Base-by-base conservation (phyloP, 2,329 filamentous ascomycete genomes). In the Sarocladium strictum region DNA sequence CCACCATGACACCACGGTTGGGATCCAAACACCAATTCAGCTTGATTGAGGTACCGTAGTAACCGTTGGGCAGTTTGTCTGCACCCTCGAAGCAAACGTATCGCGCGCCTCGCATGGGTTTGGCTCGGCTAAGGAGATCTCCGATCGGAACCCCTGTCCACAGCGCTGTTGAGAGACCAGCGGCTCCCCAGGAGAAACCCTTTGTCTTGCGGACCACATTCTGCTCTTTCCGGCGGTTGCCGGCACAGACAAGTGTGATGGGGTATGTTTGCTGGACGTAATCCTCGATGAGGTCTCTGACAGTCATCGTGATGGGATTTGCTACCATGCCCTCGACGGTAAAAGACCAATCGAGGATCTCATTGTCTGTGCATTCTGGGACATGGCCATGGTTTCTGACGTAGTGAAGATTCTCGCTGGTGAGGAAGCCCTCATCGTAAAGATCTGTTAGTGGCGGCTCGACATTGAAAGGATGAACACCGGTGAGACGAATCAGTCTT, bases 61-160 rank as follows among this genome's bases (percentile, higher is more conserved):
- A 85, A 1, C 92, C 90, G 64, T 96, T 96, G 1, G 92, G 91
- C 45, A 95, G 70, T 65, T 88, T 87, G 67, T 97, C 91, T 1
- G 90, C 90, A 14, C 92, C 91, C 68, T 96, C 90, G 77, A 97
- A 94, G 68, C 89, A 96, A 23, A 96, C 84, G 65, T 91, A 96
- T 63, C 80, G 84, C 2, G 90, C 91, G 53, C 80, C 81, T 56
- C 85, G 79, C 61, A 78, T 75, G 1, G 90, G 90, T 56, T 74
- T 81, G 2, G 90, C 90, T 58, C 75, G 77, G 56, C 76, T 77
- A 15, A 96, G 75, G 3, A 96, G 70, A 57, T 93, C 86, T 1
- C 76, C 77, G 68, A 96, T 83, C 38, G 86, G 74, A 1, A 91
- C 87, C 21, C 92, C 92, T 0, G 92, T 97, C 78, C 89, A 97